These are phyloP conservation scores for Alternaria metachromatica DNA, from an alignment of 2,329 filamentous ascomycete genomes.

Conservation along the genomic window DNA sequence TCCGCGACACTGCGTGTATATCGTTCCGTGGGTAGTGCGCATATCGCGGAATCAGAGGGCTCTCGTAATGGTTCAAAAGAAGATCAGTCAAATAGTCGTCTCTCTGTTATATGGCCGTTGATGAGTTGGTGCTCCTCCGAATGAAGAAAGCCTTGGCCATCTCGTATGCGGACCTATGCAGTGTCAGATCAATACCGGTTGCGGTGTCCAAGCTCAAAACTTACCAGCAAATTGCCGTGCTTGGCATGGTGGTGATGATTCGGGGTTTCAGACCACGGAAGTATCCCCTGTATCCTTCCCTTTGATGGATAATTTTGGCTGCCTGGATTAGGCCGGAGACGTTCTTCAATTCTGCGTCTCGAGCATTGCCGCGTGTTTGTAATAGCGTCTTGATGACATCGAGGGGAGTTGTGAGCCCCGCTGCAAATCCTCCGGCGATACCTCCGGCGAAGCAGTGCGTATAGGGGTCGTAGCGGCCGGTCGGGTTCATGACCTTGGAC, in stretches of 20 bases:
- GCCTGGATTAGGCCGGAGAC: conserved; percentile 83
- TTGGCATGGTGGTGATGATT: conserved; percentile 96
- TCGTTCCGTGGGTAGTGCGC: conserved; percentile 19
- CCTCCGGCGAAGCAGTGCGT: conserved; percentile 94
- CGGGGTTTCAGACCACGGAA: conserved; percentile 91
- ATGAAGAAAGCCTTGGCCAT: conserved; percentile 74
- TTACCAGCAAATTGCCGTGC: conserved; percentile 98
- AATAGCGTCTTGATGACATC: conserved; percentile 98
- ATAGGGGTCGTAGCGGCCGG: conserved; percentile 84
- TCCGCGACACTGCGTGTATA: conserved; percentile 16
- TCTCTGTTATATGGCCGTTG: conserved; percentile 33
- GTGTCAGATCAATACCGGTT: conserved; percentile 12
- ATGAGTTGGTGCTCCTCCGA: conserved; percentile 42
- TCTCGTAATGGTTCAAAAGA: conserved; percentile 7
- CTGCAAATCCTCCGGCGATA: conserved; percentile 89
- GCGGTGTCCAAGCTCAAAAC: conserved; percentile 28
- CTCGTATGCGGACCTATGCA: conserved; percentile 67
- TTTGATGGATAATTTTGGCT: conserved; percentile 78
- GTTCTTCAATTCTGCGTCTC: conserved; percentile 80
- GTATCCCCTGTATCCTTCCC: conserved; percentile 86
- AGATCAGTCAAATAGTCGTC: background rate
- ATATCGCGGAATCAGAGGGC: conserved; percentile 9
- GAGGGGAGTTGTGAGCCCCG: conserved; percentile 91
- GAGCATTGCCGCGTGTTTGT: conserved; percentile 86
- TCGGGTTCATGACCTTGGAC: conserved; percentile 90